Percentiles rank a stretch among this genome's conserved stretches.
Evolutionary conservation across 192 early-diverging fungal species (phyloP).

Genomic region (Powellomyces hirtus): DNA sequence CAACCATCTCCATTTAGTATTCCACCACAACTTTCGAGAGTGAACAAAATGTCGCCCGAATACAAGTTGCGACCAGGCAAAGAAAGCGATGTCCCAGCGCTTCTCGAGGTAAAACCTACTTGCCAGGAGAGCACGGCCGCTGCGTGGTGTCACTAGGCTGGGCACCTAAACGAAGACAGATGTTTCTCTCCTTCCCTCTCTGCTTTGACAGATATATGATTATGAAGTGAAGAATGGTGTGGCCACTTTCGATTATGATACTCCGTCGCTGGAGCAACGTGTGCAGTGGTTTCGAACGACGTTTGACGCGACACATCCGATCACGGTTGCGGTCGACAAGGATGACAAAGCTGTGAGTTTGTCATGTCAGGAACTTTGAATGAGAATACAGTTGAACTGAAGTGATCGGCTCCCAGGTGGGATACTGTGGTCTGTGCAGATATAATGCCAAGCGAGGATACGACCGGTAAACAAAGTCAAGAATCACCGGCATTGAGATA

Average conservation of each 20-base stretch:
- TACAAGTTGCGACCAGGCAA: neutral
- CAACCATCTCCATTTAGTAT: too few species aligned
- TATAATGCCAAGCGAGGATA: constrained; percentile 1
- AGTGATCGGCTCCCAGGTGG: too few species aligned
- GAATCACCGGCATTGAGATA: neutral
- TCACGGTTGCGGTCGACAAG: neutral
- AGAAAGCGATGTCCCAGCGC: neutral
- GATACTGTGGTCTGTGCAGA: neutral
- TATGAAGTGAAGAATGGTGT: constrained; percentile 6
- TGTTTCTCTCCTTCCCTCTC: too few species aligned
- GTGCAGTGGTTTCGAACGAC: neutral
- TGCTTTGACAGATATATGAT: constrained; percentile 3
- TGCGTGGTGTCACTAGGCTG: too few species aligned
- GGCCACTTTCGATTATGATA: constrained; percentile 9
- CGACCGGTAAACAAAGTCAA: neutral
- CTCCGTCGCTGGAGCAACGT: constrained; percentile 5
- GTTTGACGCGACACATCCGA: neutral
- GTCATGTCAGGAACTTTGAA: too few species aligned
- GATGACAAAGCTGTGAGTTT: neutral
- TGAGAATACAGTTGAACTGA: too few species aligned
- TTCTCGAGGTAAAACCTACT: neutral
- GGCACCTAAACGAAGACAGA: too few species aligned
- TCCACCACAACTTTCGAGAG: too few species aligned
- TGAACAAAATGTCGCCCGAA: neutral
- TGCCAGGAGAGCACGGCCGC: too few species aligned